Evolutionary conservation across 257 asterid species (phyloP).

Genomic region (Agastache rugosa): DNA sequence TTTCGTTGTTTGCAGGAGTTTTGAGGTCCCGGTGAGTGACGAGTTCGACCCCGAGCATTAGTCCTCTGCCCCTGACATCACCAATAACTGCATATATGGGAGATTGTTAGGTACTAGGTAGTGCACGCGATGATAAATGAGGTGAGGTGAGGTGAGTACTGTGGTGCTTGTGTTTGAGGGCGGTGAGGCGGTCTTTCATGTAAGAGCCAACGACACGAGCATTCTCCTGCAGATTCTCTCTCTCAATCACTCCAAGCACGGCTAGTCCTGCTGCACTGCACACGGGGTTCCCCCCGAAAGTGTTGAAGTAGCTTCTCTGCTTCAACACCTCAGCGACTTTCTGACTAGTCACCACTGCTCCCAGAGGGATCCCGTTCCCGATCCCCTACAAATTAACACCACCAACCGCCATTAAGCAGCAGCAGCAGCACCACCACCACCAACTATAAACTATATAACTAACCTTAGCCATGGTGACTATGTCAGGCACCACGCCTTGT

Average conservation of each 20-base stretch:
- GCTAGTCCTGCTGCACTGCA: conserved; percentile 78
- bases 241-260: conserved; percentile 67
- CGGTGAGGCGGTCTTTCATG: conserved; percentile 60
- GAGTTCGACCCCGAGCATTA: conserved; percentile 82
- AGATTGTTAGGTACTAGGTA: too few relatives aligned
- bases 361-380: conserved; percentile 77
- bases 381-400: conserved; percentile 57
- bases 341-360: conserved; percentile 78
- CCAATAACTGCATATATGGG: conserved; percentile 69
- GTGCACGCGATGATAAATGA: too few relatives aligned
- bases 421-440: too few relatives aligned
- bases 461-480: conserved; percentile 89
- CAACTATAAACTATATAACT: too few relatives aligned
- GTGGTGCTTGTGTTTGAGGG: conserved; percentile 68
- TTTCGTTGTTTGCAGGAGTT: conserved; percentile 67
- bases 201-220: conserved; percentile 74
- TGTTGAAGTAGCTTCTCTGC: conserved; percentile 74
- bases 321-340: conserved; percentile 67
- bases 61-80: conserved; percentile 80
- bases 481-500: conserved; percentile 80
- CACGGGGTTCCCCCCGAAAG: conserved; percentile 85
- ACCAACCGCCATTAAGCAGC: too few relatives aligned
- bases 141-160: background rate
- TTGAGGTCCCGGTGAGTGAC: conserved; percentile 60
- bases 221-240: conserved; percentile 73